Base-by-base conservation (phyloP, 2,329 filamentous ascomycete genomes). In the Nemania sp. region DNA sequence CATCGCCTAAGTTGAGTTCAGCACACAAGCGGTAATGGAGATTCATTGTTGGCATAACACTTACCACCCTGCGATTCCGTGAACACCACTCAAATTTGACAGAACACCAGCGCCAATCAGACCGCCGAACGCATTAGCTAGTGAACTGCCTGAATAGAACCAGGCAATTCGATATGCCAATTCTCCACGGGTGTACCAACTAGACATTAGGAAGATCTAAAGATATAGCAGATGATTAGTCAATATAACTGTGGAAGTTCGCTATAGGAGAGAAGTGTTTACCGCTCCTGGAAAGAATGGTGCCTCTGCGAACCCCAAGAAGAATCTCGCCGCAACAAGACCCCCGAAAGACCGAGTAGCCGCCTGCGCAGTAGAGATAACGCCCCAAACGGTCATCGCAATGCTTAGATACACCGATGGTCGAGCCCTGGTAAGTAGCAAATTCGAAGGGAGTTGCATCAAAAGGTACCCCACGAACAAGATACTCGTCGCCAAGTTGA, bases 371-470 rank as follows among this genome's bases (percentile, higher is more conserved):
- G 80, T 82, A 51, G 77, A 78, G 11, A 78, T 77, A 8, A 70
- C 62, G 3, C 76, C 77, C 76, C 76, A 78, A 15, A 78, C 73
- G 0, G 81, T 78, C 74, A 86, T 85, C 0, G 82, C 82, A 0
- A 78, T 75, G 0, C 85, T 81, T 1, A 90, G 80, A 68, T 88
- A 89, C 0, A 85, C 64, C 1, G 85, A 85, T 0, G 87, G 87
- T 10, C 82, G 80, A 32, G 88, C 78, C 2, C 84, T 79, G 0
- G 87, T 88, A 2, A 90, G 78, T 0, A 88, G 73, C 64, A 90
- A 80, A 68, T 90, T 90, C 0, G 87, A 89, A 0, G 88, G 88
- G 0, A 90, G 77, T 74, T 90, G 87, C 84, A 89, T 89, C 13
- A 89, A 77, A 0, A 90, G 78, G 71, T 90, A 90, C 3, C 87